Evolutionary conservation across 106 monocot species (phyloP).

Genomic region (Platanthera zijinensis): DNA sequence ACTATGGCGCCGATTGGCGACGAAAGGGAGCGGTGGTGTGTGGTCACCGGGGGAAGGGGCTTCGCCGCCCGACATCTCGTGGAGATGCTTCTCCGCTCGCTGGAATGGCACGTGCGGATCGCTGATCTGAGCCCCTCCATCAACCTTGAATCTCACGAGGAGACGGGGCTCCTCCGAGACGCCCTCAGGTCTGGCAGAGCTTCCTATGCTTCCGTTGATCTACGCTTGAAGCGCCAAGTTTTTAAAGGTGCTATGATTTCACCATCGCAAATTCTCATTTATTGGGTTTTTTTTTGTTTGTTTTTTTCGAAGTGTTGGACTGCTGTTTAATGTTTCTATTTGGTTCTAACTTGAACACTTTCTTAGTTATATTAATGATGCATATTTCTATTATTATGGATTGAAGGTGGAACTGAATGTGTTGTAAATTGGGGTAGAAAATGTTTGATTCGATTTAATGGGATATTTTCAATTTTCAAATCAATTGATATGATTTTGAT

Average conservation of each 20-base stretch:
- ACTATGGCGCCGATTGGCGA: slow-evolving; percentile 16
- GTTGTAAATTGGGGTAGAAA: background rate
- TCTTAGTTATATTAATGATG: background rate
- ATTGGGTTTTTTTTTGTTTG: background rate
- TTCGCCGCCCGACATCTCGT: slow-evolving; percentile 92
- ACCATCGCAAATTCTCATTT: too few relatives aligned
- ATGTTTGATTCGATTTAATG: background rate
- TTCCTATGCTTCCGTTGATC: slow-evolving; percentile 73
- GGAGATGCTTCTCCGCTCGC: slow-evolving; percentile 76
- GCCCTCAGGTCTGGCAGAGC: slow-evolving; percentile 67
- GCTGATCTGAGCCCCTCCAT: slow-evolving; percentile 72
- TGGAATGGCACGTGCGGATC: slow-evolving; percentile 61
- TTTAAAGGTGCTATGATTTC: slow-evolving; percentile 38
- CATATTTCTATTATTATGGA: background rate
- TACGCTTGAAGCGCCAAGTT: slow-evolving; percentile 60
- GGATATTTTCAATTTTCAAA: too few relatives aligned
- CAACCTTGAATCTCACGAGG: slow-evolving; percentile 55
- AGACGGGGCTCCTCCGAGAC: slow-evolving; percentile 38
- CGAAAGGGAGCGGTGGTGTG: slow-evolving; percentile 51
- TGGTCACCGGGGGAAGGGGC: slow-evolving; percentile 86
- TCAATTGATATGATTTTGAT: too few relatives aligned
- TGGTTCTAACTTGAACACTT: background rate
- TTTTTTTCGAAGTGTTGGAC: background rate
- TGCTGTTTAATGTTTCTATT: background rate
- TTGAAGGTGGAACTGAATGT: background rate